Base-by-base conservation (phyloP, 2,329 filamentous ascomycete species). In the Scortechinia acanthostroma region DNA sequence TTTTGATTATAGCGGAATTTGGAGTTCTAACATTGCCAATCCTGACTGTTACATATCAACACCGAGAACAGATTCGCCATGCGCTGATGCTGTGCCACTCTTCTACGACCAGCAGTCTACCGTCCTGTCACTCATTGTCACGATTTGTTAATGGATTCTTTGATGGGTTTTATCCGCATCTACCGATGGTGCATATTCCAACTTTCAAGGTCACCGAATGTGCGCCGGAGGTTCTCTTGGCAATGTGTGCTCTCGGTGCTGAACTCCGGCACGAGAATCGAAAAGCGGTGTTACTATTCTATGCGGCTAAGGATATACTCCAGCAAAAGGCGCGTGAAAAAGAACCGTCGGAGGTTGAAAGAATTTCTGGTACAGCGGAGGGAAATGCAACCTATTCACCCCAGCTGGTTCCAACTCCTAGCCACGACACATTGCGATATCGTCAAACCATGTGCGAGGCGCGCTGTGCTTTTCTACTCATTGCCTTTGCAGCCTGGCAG, bases 381-480 rank as follows among this genome's bases (percentile, higher is more conserved):
- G n/a, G 10, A 30, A 30, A 30, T 30, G 25, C 10, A 10, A 30
- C 25, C 25, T 10, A 30, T 10, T n/a, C 25, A 30, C 10, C 10
- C 10, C 25, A 30, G 25, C 25, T n/a, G n/a, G n/a, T n/a, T n/a
- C n/a, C n/a, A n/a, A 30, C 25, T 10, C 10, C 10, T 30, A 10
- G 10, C n/a, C 25, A 30, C 25, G 25, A 30, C 25, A 10, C 25
- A 10, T 30, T 30, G 25, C n/a, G n/a, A n/a, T 30, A 30, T n/a
- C 10, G n/a, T 30, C 10, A 30, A 30, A 10, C 17, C 6, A 40
- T 40, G 17, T 6, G 17, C 17, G 35, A 40, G 20, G 17, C 17
- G 35, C 35, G 35, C 10, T 40, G 35, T 17, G 10, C 17, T 13
- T 17, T 43, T 30, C 45, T 43, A 13, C 35, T 40, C 35, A 19